Base-by-base conservation (phyloP, 129 eudicot genomes). In the Kitagawia praeruptora region DNA sequence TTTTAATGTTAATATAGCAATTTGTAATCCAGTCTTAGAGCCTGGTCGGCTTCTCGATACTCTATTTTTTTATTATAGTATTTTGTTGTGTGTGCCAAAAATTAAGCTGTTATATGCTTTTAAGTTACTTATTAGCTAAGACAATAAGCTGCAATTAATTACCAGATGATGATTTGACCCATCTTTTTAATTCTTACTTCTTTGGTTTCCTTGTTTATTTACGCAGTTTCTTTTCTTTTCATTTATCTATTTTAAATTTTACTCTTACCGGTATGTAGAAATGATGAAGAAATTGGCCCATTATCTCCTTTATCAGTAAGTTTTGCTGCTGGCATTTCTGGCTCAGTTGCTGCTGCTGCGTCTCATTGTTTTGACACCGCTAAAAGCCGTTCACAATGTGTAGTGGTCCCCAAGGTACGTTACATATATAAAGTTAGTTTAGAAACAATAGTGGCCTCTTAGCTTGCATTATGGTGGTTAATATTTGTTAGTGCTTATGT, bases 321-420 rank as follows among this genome's bases (percentile, higher is more conserved):
- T 41, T 23, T 78, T 78, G 63, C 63, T 14, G 75, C 75, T 19
- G 81, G 81, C 10, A 27, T 78, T 44, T 78, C 81, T 15, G 74
- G 75, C 44, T 64, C 46, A 31, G 21, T 78, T 64, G 75, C 74
- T 46, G 63, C 81, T 45, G 81, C 81, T 46, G 75, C 81, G n/a
- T 78, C 81, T 72, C 98, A 93, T 91, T 82, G 93, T 78, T 93
- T 93, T 87, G 98, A 93, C 85, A 93, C 96, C 67, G 88, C 97
- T 16, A 89, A 80, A 86, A 82, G 84, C 79, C 93, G 97, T 44
- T 93, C 98, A 74, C 97, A 93, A 27, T 93, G 98, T 78, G 86
- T 89, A 44, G 93, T 93, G 63, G 74, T 78, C 6, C 81, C 81
- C 45, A 64, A 78, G 44, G 81, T 78, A 78, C 28, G 34, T 34